These are phyloP conservation scores for Cladophialophora chaetospira DNA, from an alignment of 2,329 filamentous ascomycete species.

Conservation along the genomic window DNA sequence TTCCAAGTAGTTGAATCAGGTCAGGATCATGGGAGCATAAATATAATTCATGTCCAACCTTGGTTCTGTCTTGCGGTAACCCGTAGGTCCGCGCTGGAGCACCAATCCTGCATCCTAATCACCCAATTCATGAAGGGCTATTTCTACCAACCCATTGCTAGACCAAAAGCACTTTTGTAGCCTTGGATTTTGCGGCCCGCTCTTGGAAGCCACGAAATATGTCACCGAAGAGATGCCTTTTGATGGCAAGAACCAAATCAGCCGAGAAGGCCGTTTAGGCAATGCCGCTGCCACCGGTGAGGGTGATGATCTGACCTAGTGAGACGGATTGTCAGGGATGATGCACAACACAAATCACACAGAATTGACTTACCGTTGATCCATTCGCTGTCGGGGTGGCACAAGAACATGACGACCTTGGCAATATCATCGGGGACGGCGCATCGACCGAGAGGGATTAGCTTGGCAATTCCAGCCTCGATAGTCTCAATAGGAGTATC, in stretches of 20 bases:
- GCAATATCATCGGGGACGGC: constrained; percentile 62
- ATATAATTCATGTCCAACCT: constrained; percentile 3
- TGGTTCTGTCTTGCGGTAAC: constrained; percentile 7
- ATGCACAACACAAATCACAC: background rate
- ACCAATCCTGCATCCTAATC: constrained; percentile 5
- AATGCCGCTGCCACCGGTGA: constrained; percentile 30
- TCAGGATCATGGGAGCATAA: background rate
- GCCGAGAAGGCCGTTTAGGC: constrained; percentile 20
- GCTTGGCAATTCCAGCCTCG: constrained; percentile 56
- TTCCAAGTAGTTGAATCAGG: background rate
- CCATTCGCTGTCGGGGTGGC: constrained; percentile 63
- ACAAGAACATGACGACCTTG: constrained; percentile 58
- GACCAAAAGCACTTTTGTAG: constrained; percentile 23
- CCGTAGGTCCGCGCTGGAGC: background rate
- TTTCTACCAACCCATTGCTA: constrained; percentile 16
- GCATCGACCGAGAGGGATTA: constrained; percentile 62
- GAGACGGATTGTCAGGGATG: background rate
- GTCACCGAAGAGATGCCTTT: constrained; percentile 9
- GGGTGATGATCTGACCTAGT: constrained; percentile 31
- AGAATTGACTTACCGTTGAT: constrained; percentile 58
- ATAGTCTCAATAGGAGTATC: constrained; percentile 53
- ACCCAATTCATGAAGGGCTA: background rate
- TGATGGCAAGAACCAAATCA: background rate
- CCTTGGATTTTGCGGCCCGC: constrained; percentile 4
- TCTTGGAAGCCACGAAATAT: constrained; percentile 20